phyloP scores from a whole-genome alignment of 345 rosid species.

The Lenwebbia sp. region DNA sequence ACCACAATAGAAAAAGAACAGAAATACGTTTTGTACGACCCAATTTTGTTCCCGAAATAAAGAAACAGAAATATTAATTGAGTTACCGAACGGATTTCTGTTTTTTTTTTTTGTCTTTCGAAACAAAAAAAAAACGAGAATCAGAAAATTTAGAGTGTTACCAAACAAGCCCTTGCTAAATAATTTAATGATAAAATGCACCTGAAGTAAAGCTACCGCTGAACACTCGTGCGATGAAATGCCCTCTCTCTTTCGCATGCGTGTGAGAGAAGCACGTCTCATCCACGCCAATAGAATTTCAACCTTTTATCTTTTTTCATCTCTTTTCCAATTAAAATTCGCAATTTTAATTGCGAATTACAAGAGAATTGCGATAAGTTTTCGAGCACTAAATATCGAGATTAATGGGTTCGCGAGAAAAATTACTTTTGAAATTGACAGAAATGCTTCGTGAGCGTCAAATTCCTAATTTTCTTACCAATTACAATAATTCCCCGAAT shows the following conservation, averaged over 20 bases:
- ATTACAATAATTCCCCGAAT: background rate
- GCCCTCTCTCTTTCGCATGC: background rate
- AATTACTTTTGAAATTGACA: background rate
- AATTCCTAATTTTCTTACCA: background rate
- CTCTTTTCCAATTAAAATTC: background rate
- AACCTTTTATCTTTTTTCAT: background rate
- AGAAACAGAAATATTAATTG: too few relatives aligned
- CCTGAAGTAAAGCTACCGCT: background rate
- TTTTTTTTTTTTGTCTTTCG: too few relatives aligned
- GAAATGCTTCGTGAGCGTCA: background rate
- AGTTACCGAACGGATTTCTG: too few relatives aligned
- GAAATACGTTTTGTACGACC: too few relatives aligned
- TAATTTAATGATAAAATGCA: background rate
- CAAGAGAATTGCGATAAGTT: background rate
- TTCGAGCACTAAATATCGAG: background rate
- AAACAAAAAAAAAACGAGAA: too few relatives aligned
- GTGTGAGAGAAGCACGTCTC: background rate
- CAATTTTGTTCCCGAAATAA: too few relatives aligned
- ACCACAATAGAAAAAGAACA: too few relatives aligned
- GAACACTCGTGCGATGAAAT: background rate
- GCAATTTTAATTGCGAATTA: background rate
- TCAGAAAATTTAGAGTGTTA: too few relatives aligned
- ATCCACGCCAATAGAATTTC: background rate
- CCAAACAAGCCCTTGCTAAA: background rate
- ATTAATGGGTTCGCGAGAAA: background rate